phyloP scores from a whole-genome alignment of 306 rosid species.

The Vigna hirtella region DNA sequence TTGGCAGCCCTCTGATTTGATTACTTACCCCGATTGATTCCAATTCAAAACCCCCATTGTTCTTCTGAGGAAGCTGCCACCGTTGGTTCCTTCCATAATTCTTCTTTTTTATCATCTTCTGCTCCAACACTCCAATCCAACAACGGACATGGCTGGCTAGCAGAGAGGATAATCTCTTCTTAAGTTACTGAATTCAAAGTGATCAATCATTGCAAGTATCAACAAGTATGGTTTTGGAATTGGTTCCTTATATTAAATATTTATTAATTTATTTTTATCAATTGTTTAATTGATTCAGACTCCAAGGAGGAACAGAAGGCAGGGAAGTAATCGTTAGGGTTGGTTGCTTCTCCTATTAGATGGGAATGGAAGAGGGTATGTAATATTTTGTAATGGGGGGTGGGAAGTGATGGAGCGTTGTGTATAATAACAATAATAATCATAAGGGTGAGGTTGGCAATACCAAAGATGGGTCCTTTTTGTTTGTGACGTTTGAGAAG shows the following conservation, averaged over 20 bases:
- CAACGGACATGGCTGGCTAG: slow-evolving; percentile 4
- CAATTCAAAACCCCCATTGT: neutral
- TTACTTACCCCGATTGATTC: slow-evolving; percentile 24
- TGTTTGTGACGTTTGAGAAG: slow-evolving; percentile 31
- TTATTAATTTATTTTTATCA: slow-evolving; percentile 4
- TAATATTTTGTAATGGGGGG: neutral
- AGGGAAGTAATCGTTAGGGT: slow-evolving; percentile 6
- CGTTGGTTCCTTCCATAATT: neutral
- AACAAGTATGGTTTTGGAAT: slow-evolving; percentile 32
- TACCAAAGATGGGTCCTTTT: slow-evolving; percentile 6
- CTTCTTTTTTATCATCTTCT: neutral
- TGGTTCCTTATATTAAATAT: neutral
- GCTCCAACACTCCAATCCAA: neutral
- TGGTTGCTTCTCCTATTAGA: slow-evolving; percentile 1
- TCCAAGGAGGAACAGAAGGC: neutral
- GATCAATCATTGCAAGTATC: slow-evolving; percentile 46
- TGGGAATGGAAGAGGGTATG: slow-evolving; percentile 4
- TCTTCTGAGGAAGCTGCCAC: neutral
- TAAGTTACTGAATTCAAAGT: slow-evolving; percentile 35
- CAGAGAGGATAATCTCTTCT: slow-evolving; percentile 21
- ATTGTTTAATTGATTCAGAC: slow-evolving; percentile 38
- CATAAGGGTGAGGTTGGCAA: neutral
- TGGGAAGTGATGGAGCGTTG: neutral
- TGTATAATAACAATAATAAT: neutral
- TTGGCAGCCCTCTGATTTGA: slow-evolving; percentile 83